Percentiles rank a stretch among this genome's conserved stretches.
Evolutionary conservation across 257 asterid genomes (phyloP).

Genomic region (Nicotiana noctiflora): DNA sequence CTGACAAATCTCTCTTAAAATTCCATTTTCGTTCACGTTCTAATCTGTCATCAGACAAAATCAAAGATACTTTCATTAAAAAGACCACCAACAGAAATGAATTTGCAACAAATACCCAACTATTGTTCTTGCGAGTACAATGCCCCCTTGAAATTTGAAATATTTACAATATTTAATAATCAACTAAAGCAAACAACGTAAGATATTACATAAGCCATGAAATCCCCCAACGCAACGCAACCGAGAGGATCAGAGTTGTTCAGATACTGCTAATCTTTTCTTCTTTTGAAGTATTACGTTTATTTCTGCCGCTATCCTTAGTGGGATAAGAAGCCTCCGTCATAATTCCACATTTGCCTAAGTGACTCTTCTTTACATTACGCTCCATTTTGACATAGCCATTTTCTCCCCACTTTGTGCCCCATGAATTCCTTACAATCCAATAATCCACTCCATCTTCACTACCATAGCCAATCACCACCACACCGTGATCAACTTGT

Average conservation of each 20-base stretch:
- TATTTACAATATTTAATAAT: not conserved
- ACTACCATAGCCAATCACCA: slow-evolving; percentile 69
- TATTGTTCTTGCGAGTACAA: not conserved
- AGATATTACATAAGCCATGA: not conserved
- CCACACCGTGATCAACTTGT: slow-evolving; percentile 67
- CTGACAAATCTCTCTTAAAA: not conserved
- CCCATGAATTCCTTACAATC: slow-evolving; percentile 90
- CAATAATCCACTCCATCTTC: slow-evolving; percentile 64
- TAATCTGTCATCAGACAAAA: not conserved
- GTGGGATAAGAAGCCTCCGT: slow-evolving; percentile 69
- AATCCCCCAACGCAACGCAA: not conserved
- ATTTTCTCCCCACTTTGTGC: slow-evolving; percentile 64
- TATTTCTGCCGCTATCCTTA: slow-evolving; percentile 26
- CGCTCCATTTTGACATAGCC: slow-evolving; percentile 65
- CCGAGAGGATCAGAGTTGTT: not conserved
- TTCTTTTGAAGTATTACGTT: not conserved
- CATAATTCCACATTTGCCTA: slow-evolving; percentile 74
- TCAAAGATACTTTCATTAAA: not conserved
- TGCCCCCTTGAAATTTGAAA: not conserved
- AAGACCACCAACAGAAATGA: not conserved
- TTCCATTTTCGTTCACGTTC: not conserved
- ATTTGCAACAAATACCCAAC: not conserved
- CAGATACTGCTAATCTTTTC: not conserved
- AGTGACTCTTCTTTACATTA: slow-evolving; percentile 16
- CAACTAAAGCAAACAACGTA: not conserved